A percentile compares a stretch with the other conserved stretches of the same genome.
Conservation (phyloP, 2,329 filamentous ascomycete species). For the Setomelanomma holmii region DNA sequence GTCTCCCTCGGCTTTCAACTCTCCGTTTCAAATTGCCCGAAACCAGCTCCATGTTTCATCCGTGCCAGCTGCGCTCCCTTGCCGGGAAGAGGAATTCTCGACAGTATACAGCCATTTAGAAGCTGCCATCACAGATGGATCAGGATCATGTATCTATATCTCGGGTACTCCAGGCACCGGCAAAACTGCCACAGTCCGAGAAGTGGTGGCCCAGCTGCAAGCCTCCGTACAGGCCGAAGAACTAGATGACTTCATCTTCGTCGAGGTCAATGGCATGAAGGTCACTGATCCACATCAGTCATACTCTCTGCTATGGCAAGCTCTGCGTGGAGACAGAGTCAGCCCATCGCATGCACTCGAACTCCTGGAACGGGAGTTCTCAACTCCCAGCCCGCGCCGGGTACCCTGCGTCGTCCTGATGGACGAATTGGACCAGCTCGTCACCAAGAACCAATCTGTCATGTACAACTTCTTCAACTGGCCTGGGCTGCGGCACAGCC, state of each 20-base stretch:
- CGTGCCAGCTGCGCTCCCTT: conserved; percentile 86
- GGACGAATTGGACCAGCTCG: conserved; percentile 97
- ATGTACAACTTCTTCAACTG: conserved; percentile 99
- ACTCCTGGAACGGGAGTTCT: conserved; percentile 90
- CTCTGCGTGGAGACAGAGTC: conserved; percentile 89
- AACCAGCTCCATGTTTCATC: conserved; percentile 91
- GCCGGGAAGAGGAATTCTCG: conserved; percentile 88
- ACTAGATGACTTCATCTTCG: conserved; percentile 97
- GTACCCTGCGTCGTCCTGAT: conserved; percentile 97
- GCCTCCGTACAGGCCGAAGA: conserved; percentile 88
- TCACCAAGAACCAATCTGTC: conserved; percentile 98
- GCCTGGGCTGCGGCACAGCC: conserved; percentile 88
- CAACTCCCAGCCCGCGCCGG: conserved; percentile 84
- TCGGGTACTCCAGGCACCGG: conserved; percentile 98
- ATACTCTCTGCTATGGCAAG: conserved; percentile 95
- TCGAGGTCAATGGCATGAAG: conserved; percentile 99
- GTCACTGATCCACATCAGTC: conserved; percentile 97
- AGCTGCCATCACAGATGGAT: conserved; percentile 90
- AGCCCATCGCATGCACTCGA: conserved; percentile 91
- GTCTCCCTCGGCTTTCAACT: conserved; percentile 77
- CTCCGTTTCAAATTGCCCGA: conserved; percentile 90
- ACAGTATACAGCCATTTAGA: conserved; percentile 93
- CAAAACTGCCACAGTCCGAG: conserved; percentile 95
- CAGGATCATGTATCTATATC: conserved; percentile 97
- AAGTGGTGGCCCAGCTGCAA: conserved; percentile 89